Evolutionary conservation across 2,329 filamentous ascomycete species (phyloP).

Genomic region (Apiospora hydei): DNA sequence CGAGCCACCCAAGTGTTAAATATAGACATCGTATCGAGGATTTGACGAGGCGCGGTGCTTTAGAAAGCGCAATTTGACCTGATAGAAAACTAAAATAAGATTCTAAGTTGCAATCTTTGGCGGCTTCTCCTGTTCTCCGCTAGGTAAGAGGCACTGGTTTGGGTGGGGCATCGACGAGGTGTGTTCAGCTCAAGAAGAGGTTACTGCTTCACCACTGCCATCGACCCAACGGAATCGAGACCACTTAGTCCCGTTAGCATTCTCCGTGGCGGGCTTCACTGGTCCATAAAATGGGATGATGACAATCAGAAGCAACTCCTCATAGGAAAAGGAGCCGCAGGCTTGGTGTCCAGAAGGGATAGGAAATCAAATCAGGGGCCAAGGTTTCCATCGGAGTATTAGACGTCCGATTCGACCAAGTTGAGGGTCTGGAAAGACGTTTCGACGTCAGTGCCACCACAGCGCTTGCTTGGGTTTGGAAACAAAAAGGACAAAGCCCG

Average conservation of each 20-base stretch:
- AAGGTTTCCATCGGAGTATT: slow-evolving; percentile 16
- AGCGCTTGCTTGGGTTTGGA: background rate
- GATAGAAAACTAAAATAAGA: slow-evolving; percentile 17
- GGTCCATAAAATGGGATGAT: slow-evolving; percentile 7
- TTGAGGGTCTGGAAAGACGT: slow-evolving; percentile 10
- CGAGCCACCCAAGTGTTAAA: background rate
- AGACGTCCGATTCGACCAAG: slow-evolving; percentile 6
- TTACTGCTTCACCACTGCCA: background rate
- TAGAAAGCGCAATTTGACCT: background rate
- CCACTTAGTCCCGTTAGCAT: slow-evolving; percentile 1
- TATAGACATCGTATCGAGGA: background rate
- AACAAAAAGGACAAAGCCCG: slow-evolving; percentile 9
- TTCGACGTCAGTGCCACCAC: slow-evolving; percentile 16
- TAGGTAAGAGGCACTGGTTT: background rate
- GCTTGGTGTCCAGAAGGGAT: background rate
- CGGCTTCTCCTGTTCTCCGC: slow-evolving; percentile 20
- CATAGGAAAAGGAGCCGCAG: slow-evolving; percentile 6
- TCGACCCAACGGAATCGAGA: slow-evolving; percentile 9
- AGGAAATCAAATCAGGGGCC: background rate
- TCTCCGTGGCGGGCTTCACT: background rate
- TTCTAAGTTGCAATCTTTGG: background rate
- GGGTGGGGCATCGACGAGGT: background rate
- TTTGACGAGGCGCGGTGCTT: background rate
- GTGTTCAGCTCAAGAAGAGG: slow-evolving; percentile 11
- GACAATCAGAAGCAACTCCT: slow-evolving; percentile 13